phyloP scores from a whole-genome alignment of 2,329 filamentous ascomycete genomes.

The Verticillium nonalfalfae region DNA sequence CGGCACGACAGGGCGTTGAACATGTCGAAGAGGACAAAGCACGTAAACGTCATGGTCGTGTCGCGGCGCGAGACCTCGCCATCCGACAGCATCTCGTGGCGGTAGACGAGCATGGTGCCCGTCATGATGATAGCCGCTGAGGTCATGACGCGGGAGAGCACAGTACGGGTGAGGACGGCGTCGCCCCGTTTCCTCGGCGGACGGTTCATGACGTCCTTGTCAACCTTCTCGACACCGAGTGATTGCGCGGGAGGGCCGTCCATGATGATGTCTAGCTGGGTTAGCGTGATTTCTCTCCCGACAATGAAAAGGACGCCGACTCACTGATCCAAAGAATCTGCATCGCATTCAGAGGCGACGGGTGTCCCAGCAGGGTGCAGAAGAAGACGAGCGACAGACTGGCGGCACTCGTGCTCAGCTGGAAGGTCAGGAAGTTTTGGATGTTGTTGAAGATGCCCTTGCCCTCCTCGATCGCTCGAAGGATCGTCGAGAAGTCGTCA shows the following conservation, averaged over 20 bases:
- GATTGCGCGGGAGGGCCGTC: slow-evolving; percentile 97
- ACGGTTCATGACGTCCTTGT: slow-evolving; percentile 87
- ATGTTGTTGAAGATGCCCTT: slow-evolving; percentile 99
- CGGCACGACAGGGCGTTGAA: slow-evolving; percentile 95
- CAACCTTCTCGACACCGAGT: slow-evolving; percentile 89
- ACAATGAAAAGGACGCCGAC: slow-evolving; percentile 25
- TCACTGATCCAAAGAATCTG: slow-evolving; percentile 99
- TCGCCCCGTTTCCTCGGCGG: slow-evolving; percentile 81
- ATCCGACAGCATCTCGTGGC: slow-evolving; percentile 81
- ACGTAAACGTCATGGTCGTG: slow-evolving; percentile 99
- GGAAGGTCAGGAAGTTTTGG: slow-evolving; percentile 98
- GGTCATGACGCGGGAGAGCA: slow-evolving; percentile 80
- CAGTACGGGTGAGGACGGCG: slow-evolving; percentile 77
- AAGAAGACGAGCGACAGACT: slow-evolving; percentile 85
- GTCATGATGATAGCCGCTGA: slow-evolving; percentile 86
- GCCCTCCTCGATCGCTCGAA: slow-evolving; percentile 94
- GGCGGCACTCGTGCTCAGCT: slow-evolving; percentile 93
- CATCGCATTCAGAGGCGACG: slow-evolving; percentile 96
- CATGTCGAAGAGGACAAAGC: slow-evolving; percentile 99
- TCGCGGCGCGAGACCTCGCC: slow-evolving; percentile 83
- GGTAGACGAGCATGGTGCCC: slow-evolving; percentile 87
- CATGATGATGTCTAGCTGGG: slow-evolving; percentile 85
- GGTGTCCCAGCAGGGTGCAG: slow-evolving; percentile 88
- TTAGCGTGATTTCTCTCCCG: slow-evolving; percentile 8
- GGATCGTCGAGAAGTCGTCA: slow-evolving; percentile 85